Evolutionary conservation across 1,284 basidiomycete genomes (phyloP).

Genomic region (Ceratobasidium sp.): DNA sequence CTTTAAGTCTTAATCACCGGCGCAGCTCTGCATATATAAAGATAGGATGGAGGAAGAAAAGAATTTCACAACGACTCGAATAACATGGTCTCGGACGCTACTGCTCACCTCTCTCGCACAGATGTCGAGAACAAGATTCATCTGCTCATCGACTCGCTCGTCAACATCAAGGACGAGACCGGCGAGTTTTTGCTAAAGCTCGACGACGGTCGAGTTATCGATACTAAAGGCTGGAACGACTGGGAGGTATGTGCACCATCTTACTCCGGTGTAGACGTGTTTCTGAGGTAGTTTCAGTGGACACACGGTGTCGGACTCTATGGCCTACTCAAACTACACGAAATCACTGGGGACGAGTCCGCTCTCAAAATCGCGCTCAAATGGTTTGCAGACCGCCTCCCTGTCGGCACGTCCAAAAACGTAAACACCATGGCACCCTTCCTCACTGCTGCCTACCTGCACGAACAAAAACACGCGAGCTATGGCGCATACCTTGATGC

Average conservation of each 20-base stretch:
- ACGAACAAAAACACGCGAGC: slow-evolving; percentile 53
- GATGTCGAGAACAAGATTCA: slow-evolving; percentile 48
- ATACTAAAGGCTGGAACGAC: slow-evolving; percentile 71
- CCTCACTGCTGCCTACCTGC: slow-evolving; percentile 64
- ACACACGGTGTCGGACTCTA: slow-evolving; percentile 66
- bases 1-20: slow-evolving; percentile 8
- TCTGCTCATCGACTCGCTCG: slow-evolving; percentile 62
- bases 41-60: background rate
- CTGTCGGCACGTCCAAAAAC: slow-evolving; percentile 68
- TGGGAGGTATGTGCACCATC: slow-evolving; percentile 55
- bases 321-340: slow-evolving; percentile 56
- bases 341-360: slow-evolving; percentile 56
- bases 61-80: background rate
- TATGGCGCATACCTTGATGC: slow-evolving; percentile 61
- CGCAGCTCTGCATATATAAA: slow-evolving; percentile 27
- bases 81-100: slow-evolving; percentile 20
- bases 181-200: slow-evolving; percentile 64
- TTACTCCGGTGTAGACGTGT: background rate
- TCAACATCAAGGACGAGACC: slow-evolving; percentile 66
- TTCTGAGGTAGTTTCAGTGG: slow-evolving; percentile 52
- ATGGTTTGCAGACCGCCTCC: slow-evolving; percentile 66
- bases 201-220: slow-evolving; percentile 65
- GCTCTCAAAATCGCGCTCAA: slow-evolving; percentile 58
- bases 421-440: slow-evolving; percentile 73
- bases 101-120: slow-evolving; percentile 32